A percentile compares a stretch with the other conserved stretches of the same genome.
These are phyloP conservation scores for Glycine tomentella DNA, from an alignment of 306 rosid genomes.

Conservation along the genomic window DNA sequence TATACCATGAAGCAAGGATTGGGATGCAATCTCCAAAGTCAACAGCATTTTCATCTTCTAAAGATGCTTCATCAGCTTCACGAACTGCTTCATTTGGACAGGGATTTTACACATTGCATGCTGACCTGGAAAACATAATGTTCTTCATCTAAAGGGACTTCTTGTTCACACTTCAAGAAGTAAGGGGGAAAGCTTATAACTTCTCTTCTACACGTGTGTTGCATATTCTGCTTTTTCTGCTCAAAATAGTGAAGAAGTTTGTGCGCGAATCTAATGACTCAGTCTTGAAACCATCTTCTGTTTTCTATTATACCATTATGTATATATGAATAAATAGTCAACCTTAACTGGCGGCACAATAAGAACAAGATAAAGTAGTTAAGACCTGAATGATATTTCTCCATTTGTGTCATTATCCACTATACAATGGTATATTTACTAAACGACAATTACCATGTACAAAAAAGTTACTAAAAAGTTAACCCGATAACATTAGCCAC, in stretches of 20 bases:
- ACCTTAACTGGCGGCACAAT: too few species aligned
- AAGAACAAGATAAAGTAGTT: too few species aligned
- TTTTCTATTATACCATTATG: neutral
- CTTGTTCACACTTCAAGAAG: slow-evolving; percentile 10
- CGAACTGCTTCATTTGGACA: slow-evolving; percentile 50
- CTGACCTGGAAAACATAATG: slow-evolving; percentile 66
- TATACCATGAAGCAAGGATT: slow-evolving; percentile 62
- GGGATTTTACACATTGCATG: slow-evolving; percentile 60
- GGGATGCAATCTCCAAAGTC: slow-evolving; percentile 52
- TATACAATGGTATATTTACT: too few species aligned
- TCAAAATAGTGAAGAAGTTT: slow-evolving; percentile 45
- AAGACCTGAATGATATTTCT: too few species aligned
- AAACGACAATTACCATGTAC: too few species aligned
- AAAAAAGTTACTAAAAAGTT: too few species aligned
- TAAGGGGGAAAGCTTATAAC: neutral
- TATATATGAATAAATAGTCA: too few species aligned
- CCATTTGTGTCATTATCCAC: too few species aligned
- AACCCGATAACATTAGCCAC: too few species aligned
- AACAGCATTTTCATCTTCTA: slow-evolving; percentile 42
- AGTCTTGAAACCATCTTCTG: slow-evolving; percentile 24
- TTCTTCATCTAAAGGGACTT: slow-evolving; percentile 57
- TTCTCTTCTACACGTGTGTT: slow-evolving; percentile 1
- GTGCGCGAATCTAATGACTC: slow-evolving; percentile 68
- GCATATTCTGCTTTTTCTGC: slow-evolving; percentile 39
- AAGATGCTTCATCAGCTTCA: slow-evolving; percentile 42